Percentiles rank a stretch among this genome's conserved stretches.
These are phyloP conservation scores for Coleophoma crateriformis DNA, from an alignment of 2,329 filamentous ascomycete genomes.

Conservation along the genomic window DNA sequence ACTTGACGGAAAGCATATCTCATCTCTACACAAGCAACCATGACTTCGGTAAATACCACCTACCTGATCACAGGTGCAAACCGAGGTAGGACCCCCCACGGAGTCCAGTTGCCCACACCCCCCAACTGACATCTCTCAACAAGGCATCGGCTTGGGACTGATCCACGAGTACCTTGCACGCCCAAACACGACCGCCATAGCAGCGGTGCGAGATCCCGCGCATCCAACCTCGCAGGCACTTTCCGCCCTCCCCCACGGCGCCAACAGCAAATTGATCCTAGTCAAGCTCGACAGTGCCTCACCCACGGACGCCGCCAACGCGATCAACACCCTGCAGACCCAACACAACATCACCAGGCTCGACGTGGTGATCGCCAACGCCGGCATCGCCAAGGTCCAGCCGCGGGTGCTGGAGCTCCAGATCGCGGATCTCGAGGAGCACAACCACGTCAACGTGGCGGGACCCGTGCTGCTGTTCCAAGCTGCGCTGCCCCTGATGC, in stretches of 20 bases:
- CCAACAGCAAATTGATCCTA: slow-evolving; percentile 31
- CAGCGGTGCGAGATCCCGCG: slow-evolving; percentile 30
- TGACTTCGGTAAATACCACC: slow-evolving; percentile 5
- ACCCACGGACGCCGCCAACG: slow-evolving; percentile 26
- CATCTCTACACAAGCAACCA: neutral
- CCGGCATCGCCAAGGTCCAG: slow-evolving; percentile 32
- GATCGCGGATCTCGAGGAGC: slow-evolving; percentile 29
- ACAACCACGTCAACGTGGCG: slow-evolving; percentile 37
- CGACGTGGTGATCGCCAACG: slow-evolving; percentile 48
- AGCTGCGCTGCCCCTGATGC: slow-evolving; percentile 34
- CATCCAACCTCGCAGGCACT: slow-evolving; percentile 24
- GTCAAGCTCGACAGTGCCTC: slow-evolving; percentile 35
- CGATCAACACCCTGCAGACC: slow-evolving; percentile 24
- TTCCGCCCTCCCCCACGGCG: slow-evolving; percentile 28
- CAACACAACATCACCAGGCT: slow-evolving; percentile 33
- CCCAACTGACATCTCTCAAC: neutral
- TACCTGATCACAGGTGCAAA: slow-evolving; percentile 33
- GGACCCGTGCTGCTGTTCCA: slow-evolving; percentile 38
- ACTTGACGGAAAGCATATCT: no score
- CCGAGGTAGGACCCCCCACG: slow-evolving; percentile 18
- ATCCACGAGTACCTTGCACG: slow-evolving; percentile 7
- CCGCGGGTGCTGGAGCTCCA: slow-evolving; percentile 27
- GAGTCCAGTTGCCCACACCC: no score
- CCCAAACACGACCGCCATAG: slow-evolving; percentile 17
- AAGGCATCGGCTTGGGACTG: slow-evolving; percentile 29